These are phyloP conservation scores for Teratosphaeria zuluensis DNA, from an alignment of 2,329 filamentous ascomycete species.

Conservation along the genomic window DNA sequence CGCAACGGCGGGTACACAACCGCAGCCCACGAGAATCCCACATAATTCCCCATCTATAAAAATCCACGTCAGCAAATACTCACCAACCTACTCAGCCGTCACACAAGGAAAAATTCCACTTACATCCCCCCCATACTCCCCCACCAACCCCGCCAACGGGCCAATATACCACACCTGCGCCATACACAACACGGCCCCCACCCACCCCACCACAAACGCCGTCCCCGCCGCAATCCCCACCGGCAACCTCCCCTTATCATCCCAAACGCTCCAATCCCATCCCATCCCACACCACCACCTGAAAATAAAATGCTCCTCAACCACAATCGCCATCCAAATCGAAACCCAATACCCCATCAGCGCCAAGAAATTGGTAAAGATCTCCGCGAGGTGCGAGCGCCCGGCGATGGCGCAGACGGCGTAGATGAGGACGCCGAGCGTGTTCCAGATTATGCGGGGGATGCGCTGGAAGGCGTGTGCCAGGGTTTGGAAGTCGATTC, in stretches of 20 bases:
- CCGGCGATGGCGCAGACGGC: constrained; percentile 56
- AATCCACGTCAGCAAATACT: neutral
- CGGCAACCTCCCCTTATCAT: constrained; percentile 49
- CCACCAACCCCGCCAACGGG: constrained; percentile 49
- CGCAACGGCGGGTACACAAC: constrained; percentile 48
- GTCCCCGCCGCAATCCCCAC: constrained; percentile 51
- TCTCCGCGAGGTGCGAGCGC: constrained; percentile 48
- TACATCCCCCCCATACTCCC: constrained; percentile 49
- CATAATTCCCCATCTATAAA: constrained; percentile 46
- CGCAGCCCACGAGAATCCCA: constrained; percentile 51
- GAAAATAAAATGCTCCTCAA: constrained; percentile 56
- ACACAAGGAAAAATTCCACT: too few species aligned
- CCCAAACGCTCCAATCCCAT: constrained; percentile 55
- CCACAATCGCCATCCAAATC: constrained; percentile 53
- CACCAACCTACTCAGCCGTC: neutral
- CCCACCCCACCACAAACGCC: constrained; percentile 57
- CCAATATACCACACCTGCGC: constrained; percentile 61
- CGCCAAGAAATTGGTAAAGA: constrained; percentile 61
- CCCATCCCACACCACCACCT: constrained; percentile 35
- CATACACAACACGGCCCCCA: constrained; percentile 57
- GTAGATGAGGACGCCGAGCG: constrained; percentile 51
- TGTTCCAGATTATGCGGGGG: constrained; percentile 57
- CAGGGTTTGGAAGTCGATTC: constrained; percentile 59
- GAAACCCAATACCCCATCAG: constrained; percentile 63
- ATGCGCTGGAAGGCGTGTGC: constrained; percentile 48